Evolutionary conservation across 768 basidiomycete species (phyloP).

Genomic region (Megacollybia marginata): DNA sequence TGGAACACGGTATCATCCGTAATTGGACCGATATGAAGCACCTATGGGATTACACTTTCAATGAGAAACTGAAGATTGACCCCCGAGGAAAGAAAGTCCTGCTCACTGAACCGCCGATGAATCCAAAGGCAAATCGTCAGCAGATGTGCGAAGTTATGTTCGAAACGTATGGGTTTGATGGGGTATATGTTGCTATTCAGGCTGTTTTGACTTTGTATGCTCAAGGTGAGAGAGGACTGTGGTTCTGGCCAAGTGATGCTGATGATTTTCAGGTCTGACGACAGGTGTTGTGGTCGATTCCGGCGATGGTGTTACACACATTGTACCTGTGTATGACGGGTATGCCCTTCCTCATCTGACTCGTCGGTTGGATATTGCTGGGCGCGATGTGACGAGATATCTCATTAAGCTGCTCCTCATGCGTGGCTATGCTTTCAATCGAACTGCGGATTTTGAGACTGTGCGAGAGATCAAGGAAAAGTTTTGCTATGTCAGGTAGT

Average conservation of each 20-base stretch:
- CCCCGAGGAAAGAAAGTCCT: slow-evolving; percentile 83
- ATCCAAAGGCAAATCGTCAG: slow-evolving; percentile 88
- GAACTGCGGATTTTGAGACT: slow-evolving; percentile 99
- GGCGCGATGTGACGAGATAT: slow-evolving; percentile 96
- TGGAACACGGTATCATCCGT: slow-evolving; percentile 98
- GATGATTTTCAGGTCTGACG: slow-evolving; percentile 63
- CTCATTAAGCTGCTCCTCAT: slow-evolving; percentile 98
- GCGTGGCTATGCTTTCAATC: slow-evolving; percentile 99
- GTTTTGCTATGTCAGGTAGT: slow-evolving; percentile 92
- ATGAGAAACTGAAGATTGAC: slow-evolving; percentile 89
- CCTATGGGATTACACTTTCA: slow-evolving; percentile 97
- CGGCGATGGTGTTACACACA: slow-evolving; percentile 98
- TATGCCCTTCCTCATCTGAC: slow-evolving; percentile 94
- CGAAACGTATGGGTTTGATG: slow-evolving; percentile 94
- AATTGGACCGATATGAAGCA: slow-evolving; percentile 99
- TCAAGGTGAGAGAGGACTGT: slow-evolving; percentile 61
- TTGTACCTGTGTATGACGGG: slow-evolving; percentile 97
- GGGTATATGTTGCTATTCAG: slow-evolving; percentile 97
- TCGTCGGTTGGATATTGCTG: slow-evolving; percentile 92
- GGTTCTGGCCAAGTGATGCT: neutral
- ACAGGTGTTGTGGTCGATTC: slow-evolving; percentile 99
- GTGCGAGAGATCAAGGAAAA: slow-evolving; percentile 99
- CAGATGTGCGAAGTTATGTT: slow-evolving; percentile 99
- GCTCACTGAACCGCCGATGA: slow-evolving; percentile 98
- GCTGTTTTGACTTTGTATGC: slow-evolving; percentile 97